A percentile compares a stretch with the other conserved stretches of the same genome.
Evolutionary conservation across 2,329 filamentous ascomycete species (phyloP).

Genomic region (Trichothecium sympodiale): DNA sequence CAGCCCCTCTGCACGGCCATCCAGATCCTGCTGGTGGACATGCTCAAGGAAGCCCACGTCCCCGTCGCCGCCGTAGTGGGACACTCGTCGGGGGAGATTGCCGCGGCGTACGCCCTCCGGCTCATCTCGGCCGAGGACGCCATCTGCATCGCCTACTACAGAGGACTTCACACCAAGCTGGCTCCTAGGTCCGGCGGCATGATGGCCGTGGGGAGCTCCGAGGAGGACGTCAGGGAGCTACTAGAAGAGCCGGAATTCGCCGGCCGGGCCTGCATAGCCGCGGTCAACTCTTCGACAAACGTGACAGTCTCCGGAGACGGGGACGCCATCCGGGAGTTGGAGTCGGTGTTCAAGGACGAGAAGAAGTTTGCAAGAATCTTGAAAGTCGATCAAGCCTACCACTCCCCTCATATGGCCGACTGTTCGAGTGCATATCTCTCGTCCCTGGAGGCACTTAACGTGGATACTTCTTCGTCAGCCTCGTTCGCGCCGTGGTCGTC

Average conservation of each 20-base stretch:
- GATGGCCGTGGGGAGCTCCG: constrained; percentile 18
- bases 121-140: constrained; percentile 31
- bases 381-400: constrained; percentile 8
- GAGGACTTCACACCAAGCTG: no score
- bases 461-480: no score
- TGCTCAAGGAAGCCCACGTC: constrained; percentile 32
- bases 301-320: constrained; percentile 11
- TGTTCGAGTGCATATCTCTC: constrained; percentile 1
- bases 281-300: constrained; percentile 11
- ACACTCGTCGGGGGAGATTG: constrained; percentile 38
- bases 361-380: constrained; percentile 17
- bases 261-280: constrained; percentile 11
- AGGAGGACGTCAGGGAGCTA: constrained; percentile 2
- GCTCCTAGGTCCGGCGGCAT: constrained; percentile 15
- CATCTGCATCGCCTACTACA: constrained; percentile 38
- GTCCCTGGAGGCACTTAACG: neutral
- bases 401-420: constrained; percentile 1
- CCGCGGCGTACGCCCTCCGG: constrained; percentile 30
- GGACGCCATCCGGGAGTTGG: constrained; percentile 9
- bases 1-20: constrained; percentile 34
- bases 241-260: constrained; percentile 8
- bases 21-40: constrained; percentile 33
- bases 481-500: constrained; percentile 4
- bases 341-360: constrained; percentile 9
- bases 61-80: constrained; percentile 26